Percentiles rank a stretch among this genome's conserved stretches.
These are phyloP conservation scores for Phytophthora kernoviae DNA, from an alignment of 352 stramenopile species.

Conservation along the genomic window DNA sequence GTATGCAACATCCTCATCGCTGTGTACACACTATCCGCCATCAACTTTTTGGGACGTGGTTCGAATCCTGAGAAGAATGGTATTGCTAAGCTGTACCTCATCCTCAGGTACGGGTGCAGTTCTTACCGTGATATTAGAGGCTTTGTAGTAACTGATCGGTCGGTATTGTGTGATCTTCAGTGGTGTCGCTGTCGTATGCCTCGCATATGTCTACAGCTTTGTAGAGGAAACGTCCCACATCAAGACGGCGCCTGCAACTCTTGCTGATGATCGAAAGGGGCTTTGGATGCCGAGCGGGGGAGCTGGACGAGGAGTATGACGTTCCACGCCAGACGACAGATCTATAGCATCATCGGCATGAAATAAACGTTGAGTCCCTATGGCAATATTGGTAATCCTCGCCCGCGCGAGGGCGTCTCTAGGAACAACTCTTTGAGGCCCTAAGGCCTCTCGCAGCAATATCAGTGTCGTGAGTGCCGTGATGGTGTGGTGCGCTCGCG, in stretches of 20 bases:
- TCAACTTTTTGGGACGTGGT: conserved; percentile 70
- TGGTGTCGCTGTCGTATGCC: conserved; percentile 39
- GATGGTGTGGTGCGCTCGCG: no score
- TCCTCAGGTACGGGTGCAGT: conserved; percentile 50
- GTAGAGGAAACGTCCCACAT: conserved; percentile 71
- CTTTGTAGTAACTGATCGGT: not conserved
- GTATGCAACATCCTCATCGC: conserved; percentile 86
- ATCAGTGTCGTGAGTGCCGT: no score
- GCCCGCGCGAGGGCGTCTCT: no score
- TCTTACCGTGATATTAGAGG: not conserved
- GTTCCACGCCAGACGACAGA: conserved; percentile 50
- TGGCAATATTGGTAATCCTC: no score
- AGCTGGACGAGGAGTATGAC: conserved; percentile 33
- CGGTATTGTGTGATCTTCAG: conserved; percentile 16
- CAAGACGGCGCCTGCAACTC: conserved; percentile 33
- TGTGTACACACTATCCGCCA: conserved; percentile 78
- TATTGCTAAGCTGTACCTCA: conserved; percentile 87
- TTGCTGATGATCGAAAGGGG: conserved; percentile 45
- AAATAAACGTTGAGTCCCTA: no score
- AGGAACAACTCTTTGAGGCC: no score
- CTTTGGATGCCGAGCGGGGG: conserved; percentile 44
- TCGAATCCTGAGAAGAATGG: conserved; percentile 77
- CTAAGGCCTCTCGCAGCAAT: no score
- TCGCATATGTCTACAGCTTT: conserved; percentile 55
- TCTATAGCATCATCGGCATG: conserved; percentile 32